These are phyloP conservation scores for Beverwykella pulmonaria DNA, from an alignment of 495 filamentous ascomycete species.

Conservation along the genomic window DNA sequence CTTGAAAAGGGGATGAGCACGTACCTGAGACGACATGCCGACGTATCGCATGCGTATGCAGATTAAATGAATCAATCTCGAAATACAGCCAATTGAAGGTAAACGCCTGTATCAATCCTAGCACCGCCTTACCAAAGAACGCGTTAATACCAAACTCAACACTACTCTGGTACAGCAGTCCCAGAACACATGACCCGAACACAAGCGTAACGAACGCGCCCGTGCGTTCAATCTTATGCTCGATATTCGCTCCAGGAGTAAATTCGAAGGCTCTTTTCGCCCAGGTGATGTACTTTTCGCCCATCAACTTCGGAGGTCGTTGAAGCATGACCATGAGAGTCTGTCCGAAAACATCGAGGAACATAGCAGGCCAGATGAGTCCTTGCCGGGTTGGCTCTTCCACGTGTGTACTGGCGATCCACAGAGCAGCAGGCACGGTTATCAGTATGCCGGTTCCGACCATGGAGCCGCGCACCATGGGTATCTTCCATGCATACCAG, in stretches of 20 bases:
- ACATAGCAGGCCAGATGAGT: constrained; percentile 56
- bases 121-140: constrained; percentile 62
- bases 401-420: constrained; percentile 59
- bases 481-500: constrained; percentile 51
- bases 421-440: constrained; percentile 51
- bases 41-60: constrained; percentile 60
- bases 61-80: constrained; percentile 59
- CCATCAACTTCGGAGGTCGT: constrained; percentile 37
- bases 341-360: constrained; percentile 50
- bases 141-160: constrained; percentile 56
- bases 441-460: constrained; percentile 47
- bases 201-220: constrained; percentile 63
- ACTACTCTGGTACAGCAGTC: constrained; percentile 58
- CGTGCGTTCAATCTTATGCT: constrained; percentile 62
- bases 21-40: constrained; percentile 49
- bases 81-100: constrained; percentile 68
- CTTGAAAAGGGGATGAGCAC: too few relatives aligned
- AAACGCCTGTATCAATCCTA: constrained; percentile 61
- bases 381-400: constrained; percentile 50
- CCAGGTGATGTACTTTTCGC: constrained; percentile 35
- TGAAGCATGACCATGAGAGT: constrained; percentile 42
- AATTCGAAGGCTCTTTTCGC: constrained; percentile 56
- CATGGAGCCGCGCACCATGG: constrained; percentile 59
- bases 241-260: constrained; percentile 59
- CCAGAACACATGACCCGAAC: constrained; percentile 62